Evolutionary conservation across 495 filamentous ascomycete species (phyloP), one percentile per base, ranked within the genome.

Genomic region (Hypomontagnella submonticulosa): DNA sequence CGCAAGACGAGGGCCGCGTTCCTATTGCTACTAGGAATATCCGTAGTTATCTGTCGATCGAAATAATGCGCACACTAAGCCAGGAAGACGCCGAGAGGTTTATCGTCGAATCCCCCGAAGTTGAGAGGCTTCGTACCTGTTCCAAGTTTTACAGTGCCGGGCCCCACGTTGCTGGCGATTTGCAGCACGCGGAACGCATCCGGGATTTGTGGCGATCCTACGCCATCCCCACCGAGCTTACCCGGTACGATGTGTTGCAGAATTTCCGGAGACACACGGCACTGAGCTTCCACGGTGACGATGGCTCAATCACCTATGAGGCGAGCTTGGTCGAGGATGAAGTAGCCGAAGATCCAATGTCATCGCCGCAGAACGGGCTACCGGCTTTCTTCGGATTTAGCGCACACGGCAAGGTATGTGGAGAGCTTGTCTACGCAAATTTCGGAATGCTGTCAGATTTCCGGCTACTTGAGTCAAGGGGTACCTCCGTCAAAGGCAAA

Each of bases 381-480:
- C 58, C 49, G 2, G 90, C 87, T 7, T 96, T 96, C 77, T 90
- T 95, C 75, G 92, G 91, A 8, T 94, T 93, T 71, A 91, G 88
- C 3, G 90, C 89, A 0, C 85, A 76, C 49, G 92, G 92, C 3
- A 92, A 93, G 69, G 91, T 89, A 33, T 88, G 88, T 7, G 91
- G 87, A 8, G 57, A 73, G 57, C 71, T 78, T 42, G 86, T 93
- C 15, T 92, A 87, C 74, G 88, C 84, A 63, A 93, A 93, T 67
- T 92, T 90, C 62, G 91, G 90, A 38, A 89, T 85, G 0, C 87
- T 84, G 57, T 63, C 77, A 18, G 91, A 95, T 66, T 96, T 85
- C 61, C 84, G 91, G 57, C 88, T 91, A 56, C 79, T 96, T 30
- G 72, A 85, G 7, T 80, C 87, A 16, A 84, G 85, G 1, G 88